A percentile compares a stretch with the other conserved stretches of the same genome.
These are phyloP conservation scores for Paraphaeosphaeria minitans DNA, from an alignment of 2,329 filamentous ascomycete genomes.

Conservation along the genomic window DNA sequence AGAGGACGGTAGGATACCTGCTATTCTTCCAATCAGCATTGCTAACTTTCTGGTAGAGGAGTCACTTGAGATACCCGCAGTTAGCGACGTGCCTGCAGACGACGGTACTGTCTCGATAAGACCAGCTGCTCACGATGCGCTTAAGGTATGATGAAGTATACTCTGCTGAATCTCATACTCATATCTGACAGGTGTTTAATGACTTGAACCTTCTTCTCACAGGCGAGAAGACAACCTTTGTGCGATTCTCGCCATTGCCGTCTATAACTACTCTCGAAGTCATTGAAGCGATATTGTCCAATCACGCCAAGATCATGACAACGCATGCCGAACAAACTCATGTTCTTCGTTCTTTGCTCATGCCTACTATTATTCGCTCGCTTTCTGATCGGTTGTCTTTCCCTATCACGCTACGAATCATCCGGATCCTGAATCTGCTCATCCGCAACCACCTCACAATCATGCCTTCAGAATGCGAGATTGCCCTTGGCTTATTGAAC, in stretches of 20 bases:
- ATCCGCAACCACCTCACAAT: slow-evolving; percentile 77
- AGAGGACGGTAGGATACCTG: slow-evolving; percentile 70
- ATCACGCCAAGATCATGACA: slow-evolving; percentile 80
- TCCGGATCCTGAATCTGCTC: slow-evolving; percentile 81
- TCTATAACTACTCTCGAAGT: slow-evolving; percentile 87
- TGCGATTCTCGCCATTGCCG: slow-evolving; percentile 77
- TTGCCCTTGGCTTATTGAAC: slow-evolving; percentile 79
- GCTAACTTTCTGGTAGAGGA: slow-evolving; percentile 27
- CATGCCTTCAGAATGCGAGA: slow-evolving; percentile 78
- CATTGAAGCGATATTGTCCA: slow-evolving; percentile 86
- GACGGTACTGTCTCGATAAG: slow-evolving; percentile 70
- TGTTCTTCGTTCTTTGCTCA: slow-evolving; percentile 74
- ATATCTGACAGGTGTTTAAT: slow-evolving; percentile 70
- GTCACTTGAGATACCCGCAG: slow-evolving; percentile 59
- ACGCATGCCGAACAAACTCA: slow-evolving; percentile 80
- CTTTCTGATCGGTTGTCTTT: slow-evolving; percentile 81
- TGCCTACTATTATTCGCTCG: slow-evolving; percentile 80
- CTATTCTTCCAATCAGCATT: neutral
- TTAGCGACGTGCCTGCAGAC: slow-evolving; percentile 70
- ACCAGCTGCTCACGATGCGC: slow-evolving; percentile 82
- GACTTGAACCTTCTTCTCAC: slow-evolving; percentile 89
- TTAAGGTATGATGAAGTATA: slow-evolving; percentile 58
- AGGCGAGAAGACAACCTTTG: slow-evolving; percentile 79
- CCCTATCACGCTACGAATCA: slow-evolving; percentile 78
- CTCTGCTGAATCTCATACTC: neutral